phyloP scores from a whole-genome alignment of 192 early-diverging fungal species.

The Umbelopsis vinacea region DNA sequence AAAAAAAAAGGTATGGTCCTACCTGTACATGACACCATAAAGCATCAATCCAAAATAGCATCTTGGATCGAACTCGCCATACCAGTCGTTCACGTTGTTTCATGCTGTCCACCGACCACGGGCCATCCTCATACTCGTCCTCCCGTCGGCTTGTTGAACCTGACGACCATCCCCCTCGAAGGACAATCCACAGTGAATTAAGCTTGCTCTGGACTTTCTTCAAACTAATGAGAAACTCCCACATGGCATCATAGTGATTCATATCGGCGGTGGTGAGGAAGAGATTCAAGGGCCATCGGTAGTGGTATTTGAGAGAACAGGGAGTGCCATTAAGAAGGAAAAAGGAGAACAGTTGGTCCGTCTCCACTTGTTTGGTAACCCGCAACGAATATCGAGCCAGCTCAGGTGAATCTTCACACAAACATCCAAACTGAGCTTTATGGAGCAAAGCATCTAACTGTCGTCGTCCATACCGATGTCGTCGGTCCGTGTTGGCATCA shows the following conservation, averaged over 20 bases:
- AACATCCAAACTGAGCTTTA: constrained; percentile 40
- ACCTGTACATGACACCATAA: constrained; percentile 79
- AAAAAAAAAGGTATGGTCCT: not conserved
- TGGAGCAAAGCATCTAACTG: constrained; percentile 45
- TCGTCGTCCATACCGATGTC: constrained; percentile 9
- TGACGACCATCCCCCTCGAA: constrained; percentile 21
- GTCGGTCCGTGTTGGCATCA: constrained; percentile 2
- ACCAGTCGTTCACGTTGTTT: constrained; percentile 46
- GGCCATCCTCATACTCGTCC: constrained; percentile 21
- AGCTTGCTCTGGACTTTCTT: constrained; percentile 61
- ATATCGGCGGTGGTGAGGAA: constrained; percentile 66
- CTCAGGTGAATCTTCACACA: constrained; percentile 40
- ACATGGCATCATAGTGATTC: constrained; percentile 60
- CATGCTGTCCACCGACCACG: constrained; percentile 30
- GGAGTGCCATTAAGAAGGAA: constrained; percentile 54
- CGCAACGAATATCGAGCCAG: constrained; percentile 24
- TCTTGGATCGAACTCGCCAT: constrained; percentile 57
- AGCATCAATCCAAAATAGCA: constrained; percentile 74
- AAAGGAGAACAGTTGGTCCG: constrained; percentile 45
- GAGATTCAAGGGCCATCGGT: constrained; percentile 73
- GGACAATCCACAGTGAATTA: constrained; percentile 45
- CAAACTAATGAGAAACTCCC: constrained; percentile 64
- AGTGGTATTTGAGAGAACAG: constrained; percentile 55
- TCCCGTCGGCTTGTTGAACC: not conserved
- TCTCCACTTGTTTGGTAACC: not conserved